Base-by-base conservation (phyloP, 2,329 filamentous ascomycete genomes). In the Lanzia echinophila region DNA sequence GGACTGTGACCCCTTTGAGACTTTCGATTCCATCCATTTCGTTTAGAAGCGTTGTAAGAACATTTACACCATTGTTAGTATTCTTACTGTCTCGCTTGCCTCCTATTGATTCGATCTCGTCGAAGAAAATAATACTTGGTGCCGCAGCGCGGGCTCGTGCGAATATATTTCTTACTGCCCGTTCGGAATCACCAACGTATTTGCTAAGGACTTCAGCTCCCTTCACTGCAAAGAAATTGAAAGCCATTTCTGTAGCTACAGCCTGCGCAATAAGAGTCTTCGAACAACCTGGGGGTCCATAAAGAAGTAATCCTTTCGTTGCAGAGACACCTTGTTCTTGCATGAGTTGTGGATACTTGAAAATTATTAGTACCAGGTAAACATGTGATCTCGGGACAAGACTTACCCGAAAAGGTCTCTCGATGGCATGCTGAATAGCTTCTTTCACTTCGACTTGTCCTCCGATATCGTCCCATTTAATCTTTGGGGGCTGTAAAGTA, bases 11-110 rank as follows among this genome's bases (percentile, higher is more conserved):
- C 54, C 88, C 88, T 52, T 85, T 85, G 19, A 95, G 76, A 38
- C 85, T 77, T 69, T 96, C 90, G 62, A 96, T 95, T 45, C 92
- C 92, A 67, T 96, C 92, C 87, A 97, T 95, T 68, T 96, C 92
- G 56, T 90, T 96, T 5, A 97, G 79, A 28, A 97, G 74, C 1
- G 91, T 95, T 0, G 90, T 91, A 13, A 96, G 79, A 43, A 95
- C 88, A 66, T 96, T 94, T 46, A 96, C 78, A 1, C 85, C 81
- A 38, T 67, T 71, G 12, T 68, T 71, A 17, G 73, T 69, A 6
- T 70, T 68, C 3, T 75, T 75, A 24, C 75, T 75, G 50, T 75
- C 73, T 19, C 76, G 73, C 39, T 73, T 66, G 39, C 65, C 69
- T 47, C 70, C 77, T 58, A 97, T 92, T 4, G 88, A 84, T 71